Evolutionary conservation across 495 filamentous ascomycete species (phyloP).

Genomic region (Amorphotheca resinae): DNA sequence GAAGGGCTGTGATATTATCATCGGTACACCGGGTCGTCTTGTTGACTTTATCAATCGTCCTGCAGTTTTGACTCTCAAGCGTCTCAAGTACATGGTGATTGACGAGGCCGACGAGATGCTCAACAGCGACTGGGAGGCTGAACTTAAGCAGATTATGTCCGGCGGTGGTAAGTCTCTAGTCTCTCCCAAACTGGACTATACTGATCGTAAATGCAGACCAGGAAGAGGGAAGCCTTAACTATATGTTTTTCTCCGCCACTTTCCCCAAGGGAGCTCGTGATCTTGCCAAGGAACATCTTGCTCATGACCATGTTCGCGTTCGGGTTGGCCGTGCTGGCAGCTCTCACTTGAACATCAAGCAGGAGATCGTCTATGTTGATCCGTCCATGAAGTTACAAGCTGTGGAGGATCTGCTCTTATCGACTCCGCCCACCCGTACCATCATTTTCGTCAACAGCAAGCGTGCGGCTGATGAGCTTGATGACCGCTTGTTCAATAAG

Average conservation of each 20-base stretch:
- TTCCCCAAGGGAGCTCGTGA: constrained; percentile 68
- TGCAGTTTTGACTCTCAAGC: constrained; percentile 54
- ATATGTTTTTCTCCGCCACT: constrained; percentile 91
- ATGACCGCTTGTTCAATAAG: constrained; percentile 75
- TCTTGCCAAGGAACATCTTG: constrained; percentile 62
- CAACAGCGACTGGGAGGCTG: constrained; percentile 55
- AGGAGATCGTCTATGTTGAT: constrained; percentile 57
- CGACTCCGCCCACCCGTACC: constrained; percentile 59
- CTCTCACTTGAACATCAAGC: constrained; percentile 65
- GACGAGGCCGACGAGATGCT: constrained; percentile 96
- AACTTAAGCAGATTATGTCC: constrained; percentile 57
- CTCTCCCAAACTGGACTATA: background rate
- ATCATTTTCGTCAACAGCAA: constrained; percentile 86
- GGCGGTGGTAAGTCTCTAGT: constrained; percentile 53
- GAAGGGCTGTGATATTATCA: constrained; percentile 78
- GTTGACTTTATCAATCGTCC: constrained; percentile 66
- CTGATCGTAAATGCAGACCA: constrained; percentile 41
- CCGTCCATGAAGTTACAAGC: constrained; percentile 50
- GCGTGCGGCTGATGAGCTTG: constrained; percentile 60
- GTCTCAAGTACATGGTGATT: constrained; percentile 73
- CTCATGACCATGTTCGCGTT: constrained; percentile 59
- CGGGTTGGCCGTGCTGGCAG: constrained; percentile 76
- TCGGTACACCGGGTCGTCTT: constrained; percentile 80
- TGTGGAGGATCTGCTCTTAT: constrained; percentile 59
- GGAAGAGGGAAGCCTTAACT: constrained; percentile 65